These are phyloP conservation scores for Alternaria angustiovoidea DNA, from an alignment of 2,329 filamentous ascomycete species.

Conservation along the genomic window DNA sequence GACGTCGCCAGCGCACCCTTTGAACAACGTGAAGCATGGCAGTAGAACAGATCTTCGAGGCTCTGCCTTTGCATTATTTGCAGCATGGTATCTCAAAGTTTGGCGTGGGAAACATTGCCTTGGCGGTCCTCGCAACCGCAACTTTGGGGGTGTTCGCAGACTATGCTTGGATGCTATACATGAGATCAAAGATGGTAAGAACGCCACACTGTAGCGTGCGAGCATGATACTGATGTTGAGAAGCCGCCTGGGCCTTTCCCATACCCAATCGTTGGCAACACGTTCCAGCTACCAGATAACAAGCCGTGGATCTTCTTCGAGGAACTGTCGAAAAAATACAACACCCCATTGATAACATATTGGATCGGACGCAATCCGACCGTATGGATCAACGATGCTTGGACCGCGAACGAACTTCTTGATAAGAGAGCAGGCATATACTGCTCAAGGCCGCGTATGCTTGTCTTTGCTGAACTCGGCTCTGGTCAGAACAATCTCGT, in stretches of 20 bases:
- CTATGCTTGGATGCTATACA: conserved; percentile 60
- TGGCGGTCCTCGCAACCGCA: conserved; percentile 33
- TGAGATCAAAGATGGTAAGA: conserved; percentile 58
- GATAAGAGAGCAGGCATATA: conserved; percentile 63
- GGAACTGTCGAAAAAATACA: conserved; percentile 59
- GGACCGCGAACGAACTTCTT: conserved; percentile 61
- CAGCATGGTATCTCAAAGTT: conserved; percentile 45
- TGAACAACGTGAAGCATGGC: conserved; percentile 30
- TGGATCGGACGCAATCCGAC: conserved; percentile 58
- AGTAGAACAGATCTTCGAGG: conserved; percentile 41
- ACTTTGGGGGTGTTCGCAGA: conserved; percentile 48
- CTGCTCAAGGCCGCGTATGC: conserved; percentile 58
- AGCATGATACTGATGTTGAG: not conserved
- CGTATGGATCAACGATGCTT: conserved; percentile 57
- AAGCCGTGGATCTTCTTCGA: conserved; percentile 69
- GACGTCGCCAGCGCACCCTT: not conserved
- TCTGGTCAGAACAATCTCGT: conserved; percentile 47
- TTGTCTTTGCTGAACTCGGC: conserved; percentile 55
- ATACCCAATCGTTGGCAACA: conserved; percentile 64
- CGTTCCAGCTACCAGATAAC: conserved; percentile 61
- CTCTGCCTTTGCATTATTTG: conserved; percentile 38
- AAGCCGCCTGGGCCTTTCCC: conserved; percentile 65
- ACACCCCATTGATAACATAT: conserved; percentile 62
- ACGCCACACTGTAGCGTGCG: not conserved
- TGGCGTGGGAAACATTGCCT: conserved; percentile 31